Conservation (phyloP, 805 yeast genomes). For the Saccharomyces eubayanus region DNA sequence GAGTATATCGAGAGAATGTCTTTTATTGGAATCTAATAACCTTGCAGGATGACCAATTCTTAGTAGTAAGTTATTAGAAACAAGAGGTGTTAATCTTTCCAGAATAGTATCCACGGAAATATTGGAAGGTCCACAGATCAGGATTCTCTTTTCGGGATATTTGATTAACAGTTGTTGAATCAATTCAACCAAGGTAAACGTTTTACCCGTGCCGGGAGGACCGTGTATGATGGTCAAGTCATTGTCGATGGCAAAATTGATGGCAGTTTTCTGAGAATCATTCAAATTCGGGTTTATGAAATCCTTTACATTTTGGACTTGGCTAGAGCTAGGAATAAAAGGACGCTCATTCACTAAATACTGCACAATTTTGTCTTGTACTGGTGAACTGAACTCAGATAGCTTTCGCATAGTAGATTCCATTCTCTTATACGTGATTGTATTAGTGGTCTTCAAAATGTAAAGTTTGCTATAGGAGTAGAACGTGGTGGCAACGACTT, state of each 20-base stretch:
- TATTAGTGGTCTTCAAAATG: conserved; percentile 46
- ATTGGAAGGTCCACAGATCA: conserved; percentile 93
- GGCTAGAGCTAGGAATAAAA: conserved; percentile 9
- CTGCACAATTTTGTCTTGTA: conserved; percentile 35
- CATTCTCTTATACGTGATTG: conserved; percentile 72
- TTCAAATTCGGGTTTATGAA: conserved; percentile 33
- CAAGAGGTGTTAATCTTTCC: conserved; percentile 52
- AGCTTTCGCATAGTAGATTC: conserved; percentile 64
- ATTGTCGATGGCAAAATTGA: conserved; percentile 53
- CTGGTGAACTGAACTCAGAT: conserved; percentile 37
- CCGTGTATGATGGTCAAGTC: conserved; percentile 60
- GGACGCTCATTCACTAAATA: conserved; percentile 37
- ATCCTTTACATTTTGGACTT: not conserved
- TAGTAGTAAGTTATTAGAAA: conserved; percentile 45
- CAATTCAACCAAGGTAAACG: conserved; percentile 75
- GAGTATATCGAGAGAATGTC: conserved; percentile 70
- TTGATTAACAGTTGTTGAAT: conserved; percentile 58
- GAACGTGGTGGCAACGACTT: conserved; percentile 42
- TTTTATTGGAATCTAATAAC: conserved; percentile 48
- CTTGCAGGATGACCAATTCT: conserved; percentile 94
- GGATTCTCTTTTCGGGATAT: conserved; percentile 42
- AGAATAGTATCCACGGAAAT: conserved; percentile 85
- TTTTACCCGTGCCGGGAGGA: conserved; percentile 77
- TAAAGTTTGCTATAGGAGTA: conserved; percentile 20
- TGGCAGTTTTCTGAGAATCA: conserved; percentile 65